Percentiles rank a stretch among this genome's conserved stretches.
Evolutionary conservation across 441 rosid species (phyloP).

Genomic region (Mallotus repandus): DNA sequence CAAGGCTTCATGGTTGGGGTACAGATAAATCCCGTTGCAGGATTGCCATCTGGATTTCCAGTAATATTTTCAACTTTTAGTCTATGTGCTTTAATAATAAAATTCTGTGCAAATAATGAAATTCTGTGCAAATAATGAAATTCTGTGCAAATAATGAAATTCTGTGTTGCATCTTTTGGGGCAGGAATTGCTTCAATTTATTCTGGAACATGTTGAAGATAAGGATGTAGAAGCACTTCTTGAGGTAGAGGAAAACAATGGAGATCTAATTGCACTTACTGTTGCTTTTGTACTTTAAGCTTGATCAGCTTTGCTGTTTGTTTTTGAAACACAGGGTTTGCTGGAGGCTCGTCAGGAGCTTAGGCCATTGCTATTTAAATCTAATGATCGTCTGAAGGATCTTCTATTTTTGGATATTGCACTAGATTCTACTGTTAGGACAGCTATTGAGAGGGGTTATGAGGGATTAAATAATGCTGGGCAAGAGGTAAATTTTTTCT

Average conservation of each 20-base stretch:
- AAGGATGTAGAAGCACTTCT: slow-evolving; percentile 85
- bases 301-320: neutral
- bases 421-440: slow-evolving; percentile 93
- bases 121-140: neutral
- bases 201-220: slow-evolving; percentile 83
- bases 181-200: slow-evolving; percentile 86
- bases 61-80: slow-evolving; percentile 47
- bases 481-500: slow-evolving; percentile 61
- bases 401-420: slow-evolving; percentile 88
- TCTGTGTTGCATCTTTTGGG: slow-evolving; percentile 18
- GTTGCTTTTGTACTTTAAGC: slow-evolving; percentile 6
- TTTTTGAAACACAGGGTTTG: slow-evolving; percentile 59
- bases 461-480: slow-evolving; percentile 77
- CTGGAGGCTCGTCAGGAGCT: slow-evolving; percentile 98
- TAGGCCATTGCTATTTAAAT: slow-evolving; percentile 65
- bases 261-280: neutral
- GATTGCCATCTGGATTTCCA: slow-evolving; percentile 90
- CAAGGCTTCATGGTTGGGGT: slow-evolving; percentile 99
- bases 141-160: slow-evolving; percentile 12
- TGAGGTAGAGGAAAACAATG: slow-evolving; percentile 52
- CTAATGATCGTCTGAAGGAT: slow-evolving; percentile 87
- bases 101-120: slow-evolving; percentile 9
- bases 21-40: slow-evolving; percentile 81
- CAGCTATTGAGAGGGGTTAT: slow-evolving; percentile 94
- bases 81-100: slow-evolving; percentile 17